Conservation (phyloP, 371 early-diverging fungal genomes). For the Lichtheimia ramosa region DNA sequence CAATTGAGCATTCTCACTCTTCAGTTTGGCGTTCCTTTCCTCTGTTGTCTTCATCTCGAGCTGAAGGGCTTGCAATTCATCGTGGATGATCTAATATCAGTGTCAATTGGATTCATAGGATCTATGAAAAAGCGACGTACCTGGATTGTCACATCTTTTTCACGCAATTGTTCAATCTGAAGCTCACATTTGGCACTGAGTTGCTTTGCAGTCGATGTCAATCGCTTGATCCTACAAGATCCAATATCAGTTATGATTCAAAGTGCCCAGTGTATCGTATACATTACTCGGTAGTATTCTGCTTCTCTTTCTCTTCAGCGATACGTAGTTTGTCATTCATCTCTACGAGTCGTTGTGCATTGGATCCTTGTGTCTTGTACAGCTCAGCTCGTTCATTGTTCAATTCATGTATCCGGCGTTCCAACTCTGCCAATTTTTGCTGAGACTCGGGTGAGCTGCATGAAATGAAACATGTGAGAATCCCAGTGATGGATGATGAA, state of each 20-base stretch:
- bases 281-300: slow-evolving; percentile 23
- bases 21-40: slow-evolving; percentile 71
- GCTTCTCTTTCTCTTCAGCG: slow-evolving; percentile 63
- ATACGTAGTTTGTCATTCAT: slow-evolving; percentile 76
- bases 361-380: slow-evolving; percentile 88
- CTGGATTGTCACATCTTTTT: slow-evolving; percentile 89
- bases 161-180: slow-evolving; percentile 61
- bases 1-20: slow-evolving; percentile 82
- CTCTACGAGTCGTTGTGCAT: slow-evolving; percentile 87
- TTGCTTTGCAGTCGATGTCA: slow-evolving; percentile 41
- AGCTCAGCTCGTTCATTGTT: slow-evolving; percentile 88
- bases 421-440: slow-evolving; percentile 71
- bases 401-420: slow-evolving; percentile 69
- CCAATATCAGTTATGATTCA: not conserved
- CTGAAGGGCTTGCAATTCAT: slow-evolving; percentile 88
- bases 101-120: not conserved
- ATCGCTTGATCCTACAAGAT: slow-evolving; percentile 41
- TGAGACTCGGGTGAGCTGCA: slow-evolving; percentile 42
- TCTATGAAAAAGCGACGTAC: slow-evolving; percentile 37
- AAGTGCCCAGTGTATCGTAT: no score
- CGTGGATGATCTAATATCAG: slow-evolving; percentile 60
- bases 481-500: not conserved
- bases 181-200: slow-evolving; percentile 51
- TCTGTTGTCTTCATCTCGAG: slow-evolving; percentile 89
- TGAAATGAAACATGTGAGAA: slow-evolving; percentile 1